phyloP scores from a whole-genome alignment of 345 rosid species.

The Euclidium syriacum region DNA sequence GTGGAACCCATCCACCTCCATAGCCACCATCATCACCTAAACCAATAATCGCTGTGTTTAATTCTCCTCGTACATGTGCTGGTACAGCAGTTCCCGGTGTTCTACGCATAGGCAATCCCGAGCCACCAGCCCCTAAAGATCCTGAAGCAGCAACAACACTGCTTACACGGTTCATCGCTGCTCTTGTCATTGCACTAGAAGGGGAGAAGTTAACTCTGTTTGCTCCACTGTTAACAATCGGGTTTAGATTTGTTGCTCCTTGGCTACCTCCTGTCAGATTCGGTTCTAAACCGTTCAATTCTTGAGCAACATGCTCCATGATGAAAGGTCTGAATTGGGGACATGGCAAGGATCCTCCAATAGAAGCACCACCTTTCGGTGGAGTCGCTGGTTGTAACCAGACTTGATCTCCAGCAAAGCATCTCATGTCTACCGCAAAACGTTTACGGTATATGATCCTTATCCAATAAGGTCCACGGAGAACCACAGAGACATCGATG shows the following conservation, averaged over 20 bases:
- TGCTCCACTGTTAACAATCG: constrained; percentile 56
- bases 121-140: constrained; percentile 52
- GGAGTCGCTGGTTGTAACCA: constrained; percentile 99
- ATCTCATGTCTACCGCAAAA: constrained; percentile 98
- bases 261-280: constrained; percentile 62
- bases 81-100: constrained; percentile 74
- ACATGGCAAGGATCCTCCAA: constrained; percentile 97
- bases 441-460: constrained; percentile 88
- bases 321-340: constrained; percentile 99
- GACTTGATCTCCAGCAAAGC: constrained; percentile 99
- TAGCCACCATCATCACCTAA: constrained; percentile 99
- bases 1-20: constrained; percentile 99
- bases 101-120: constrained; percentile 79
- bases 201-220: constrained; percentile 57
- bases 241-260: constrained; percentile 44
- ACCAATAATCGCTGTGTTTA: constrained; percentile 94
- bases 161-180: constrained; percentile 67
- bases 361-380: constrained; percentile 81
- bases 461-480: constrained; percentile 99
- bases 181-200: constrained; percentile 60
- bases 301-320: constrained; percentile 99
- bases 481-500: constrained; percentile 95
- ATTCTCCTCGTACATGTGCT: constrained; percentile 91
- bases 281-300: constrained; percentile 84
- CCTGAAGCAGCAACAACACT: constrained; percentile 52